phyloP scores from a whole-genome alignment of 805 yeast species.

The Maudiozyma pseudohumilis region DNA sequence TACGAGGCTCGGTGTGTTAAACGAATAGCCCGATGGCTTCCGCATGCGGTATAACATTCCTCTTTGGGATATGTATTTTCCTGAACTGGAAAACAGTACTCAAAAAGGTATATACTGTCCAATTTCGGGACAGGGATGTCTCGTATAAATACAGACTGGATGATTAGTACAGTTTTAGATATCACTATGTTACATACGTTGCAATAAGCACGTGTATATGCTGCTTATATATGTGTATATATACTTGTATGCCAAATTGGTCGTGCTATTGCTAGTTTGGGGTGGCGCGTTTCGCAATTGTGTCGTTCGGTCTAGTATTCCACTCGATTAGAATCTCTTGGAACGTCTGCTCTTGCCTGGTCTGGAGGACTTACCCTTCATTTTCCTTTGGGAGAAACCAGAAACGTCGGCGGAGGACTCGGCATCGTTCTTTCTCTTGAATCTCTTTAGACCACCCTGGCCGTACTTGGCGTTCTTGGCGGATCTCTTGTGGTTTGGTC shows the following conservation, averaged over 20 bases:
- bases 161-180: neutral
- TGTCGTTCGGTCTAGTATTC: neutral
- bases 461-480: slow-evolving; percentile 73
- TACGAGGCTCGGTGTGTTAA: neutral
- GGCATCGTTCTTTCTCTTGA: slow-evolving; percentile 62
- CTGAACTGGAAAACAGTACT: no score
- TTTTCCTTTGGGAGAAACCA: slow-evolving; percentile 43
- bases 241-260: neutral
- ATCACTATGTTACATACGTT: neutral
- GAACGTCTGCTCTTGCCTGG: slow-evolving; percentile 49
- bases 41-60: no score
- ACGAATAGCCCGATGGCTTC: no score
- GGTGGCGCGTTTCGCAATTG: neutral
- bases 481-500: slow-evolving; percentile 51
- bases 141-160: no score
- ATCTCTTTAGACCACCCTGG: slow-evolving; percentile 67
- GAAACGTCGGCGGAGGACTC: slow-evolving; percentile 59
- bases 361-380: slow-evolving; percentile 40
- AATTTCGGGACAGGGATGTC: no score
- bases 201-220: neutral
- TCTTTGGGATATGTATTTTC: no score
- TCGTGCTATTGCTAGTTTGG: neutral
- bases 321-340: slow-evolving; percentile 15
- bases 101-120: no score
- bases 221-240: neutral